Conservation (phyloP, 2,329 filamentous ascomycete species). For the Xylariaceae sp. region DNA sequence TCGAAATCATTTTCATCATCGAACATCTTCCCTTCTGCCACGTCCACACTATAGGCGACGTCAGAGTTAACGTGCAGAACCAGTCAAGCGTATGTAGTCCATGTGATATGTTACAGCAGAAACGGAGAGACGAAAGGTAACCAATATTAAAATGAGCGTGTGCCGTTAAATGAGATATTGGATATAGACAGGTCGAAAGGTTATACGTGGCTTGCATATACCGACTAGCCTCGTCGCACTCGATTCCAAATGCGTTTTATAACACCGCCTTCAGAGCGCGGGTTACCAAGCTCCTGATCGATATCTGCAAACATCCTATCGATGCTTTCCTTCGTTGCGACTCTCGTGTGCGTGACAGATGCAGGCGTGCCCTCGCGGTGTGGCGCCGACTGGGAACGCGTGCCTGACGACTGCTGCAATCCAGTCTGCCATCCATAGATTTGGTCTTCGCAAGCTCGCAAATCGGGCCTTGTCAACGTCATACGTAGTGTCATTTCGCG, state of each 20-base stretch:
- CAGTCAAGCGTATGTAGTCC: not conserved
- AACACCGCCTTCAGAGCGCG: constrained; percentile 52
- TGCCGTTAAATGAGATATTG: constrained; percentile 2
- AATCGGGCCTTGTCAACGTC: constrained; percentile 88
- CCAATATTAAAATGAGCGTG: not conserved
- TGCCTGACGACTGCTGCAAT: constrained; percentile 36
- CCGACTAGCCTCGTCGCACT: constrained; percentile 48
- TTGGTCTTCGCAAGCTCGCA: constrained; percentile 73
- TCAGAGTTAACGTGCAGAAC: not conserved
- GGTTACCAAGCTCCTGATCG: constrained; percentile 51
- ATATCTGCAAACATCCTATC: constrained; percentile 57
- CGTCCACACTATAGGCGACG: not conserved
- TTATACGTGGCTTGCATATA: not conserved
- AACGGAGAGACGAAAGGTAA: constrained; percentile 9
- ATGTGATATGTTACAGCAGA: constrained; percentile 17
- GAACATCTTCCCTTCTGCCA: constrained; percentile 5
- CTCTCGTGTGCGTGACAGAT: constrained; percentile 35
- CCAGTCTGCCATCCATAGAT: constrained; percentile 69
- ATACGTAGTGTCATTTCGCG: constrained; percentile 96
- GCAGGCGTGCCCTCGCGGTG: constrained; percentile 39
- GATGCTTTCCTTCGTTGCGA: constrained; percentile 54
- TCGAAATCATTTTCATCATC: constrained; percentile 12
- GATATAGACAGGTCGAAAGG: constrained; percentile 2
- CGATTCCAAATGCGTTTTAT: constrained; percentile 68
- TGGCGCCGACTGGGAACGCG: constrained; percentile 29